phyloP scores from a whole-genome alignment of 1,284 basidiomycete genomes.

The Papiliotrema laurentii region DNA sequence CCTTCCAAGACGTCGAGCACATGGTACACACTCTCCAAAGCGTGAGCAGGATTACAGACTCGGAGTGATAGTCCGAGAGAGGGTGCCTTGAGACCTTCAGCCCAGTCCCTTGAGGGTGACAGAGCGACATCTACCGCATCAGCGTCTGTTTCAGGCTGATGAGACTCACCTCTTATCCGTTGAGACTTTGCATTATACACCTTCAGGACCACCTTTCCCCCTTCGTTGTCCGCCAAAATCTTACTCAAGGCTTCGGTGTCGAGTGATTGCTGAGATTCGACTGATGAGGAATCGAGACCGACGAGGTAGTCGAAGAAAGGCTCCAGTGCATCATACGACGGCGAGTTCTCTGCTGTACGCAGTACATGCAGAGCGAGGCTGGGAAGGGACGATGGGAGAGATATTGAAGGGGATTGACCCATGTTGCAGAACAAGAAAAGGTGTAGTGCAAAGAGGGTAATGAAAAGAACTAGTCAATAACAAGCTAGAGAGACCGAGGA shows the following conservation, averaged over 20 bases:
- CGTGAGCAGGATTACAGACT: slow-evolving; percentile 79
- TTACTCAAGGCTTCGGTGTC: slow-evolving; percentile 64
- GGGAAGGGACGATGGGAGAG: slow-evolving; percentile 38
- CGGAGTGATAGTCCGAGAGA: slow-evolving; percentile 87
- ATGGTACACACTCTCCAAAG: slow-evolving; percentile 94
- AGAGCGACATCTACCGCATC: slow-evolving; percentile 67
- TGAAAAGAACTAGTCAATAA: no score
- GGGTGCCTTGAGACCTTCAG: slow-evolving; percentile 47
- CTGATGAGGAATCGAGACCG: slow-evolving; percentile 55
- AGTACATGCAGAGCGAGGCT: slow-evolving; percentile 72
- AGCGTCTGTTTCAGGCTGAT: background rate
- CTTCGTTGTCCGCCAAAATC: slow-evolving; percentile 83
- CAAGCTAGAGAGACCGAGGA: no score
- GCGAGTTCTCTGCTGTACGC: slow-evolving; percentile 79
- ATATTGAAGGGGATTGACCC: slow-evolving; percentile 41
- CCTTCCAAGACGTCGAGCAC: slow-evolving; percentile 94
- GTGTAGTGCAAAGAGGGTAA: no score
- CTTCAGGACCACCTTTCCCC: slow-evolving; percentile 66
- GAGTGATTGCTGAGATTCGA: slow-evolving; percentile 1
- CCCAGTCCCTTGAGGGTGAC: slow-evolving; percentile 64
- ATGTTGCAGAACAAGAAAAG: no score
- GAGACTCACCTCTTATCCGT: slow-evolving; percentile 67
- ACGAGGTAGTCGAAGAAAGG: slow-evolving; percentile 97
- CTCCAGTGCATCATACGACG: slow-evolving; percentile 81
- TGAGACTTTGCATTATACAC: slow-evolving; percentile 90